phyloP scores from a whole-genome alignment of 768 basidiomycete genomes.

The Lactifluus pinguis region DNA sequence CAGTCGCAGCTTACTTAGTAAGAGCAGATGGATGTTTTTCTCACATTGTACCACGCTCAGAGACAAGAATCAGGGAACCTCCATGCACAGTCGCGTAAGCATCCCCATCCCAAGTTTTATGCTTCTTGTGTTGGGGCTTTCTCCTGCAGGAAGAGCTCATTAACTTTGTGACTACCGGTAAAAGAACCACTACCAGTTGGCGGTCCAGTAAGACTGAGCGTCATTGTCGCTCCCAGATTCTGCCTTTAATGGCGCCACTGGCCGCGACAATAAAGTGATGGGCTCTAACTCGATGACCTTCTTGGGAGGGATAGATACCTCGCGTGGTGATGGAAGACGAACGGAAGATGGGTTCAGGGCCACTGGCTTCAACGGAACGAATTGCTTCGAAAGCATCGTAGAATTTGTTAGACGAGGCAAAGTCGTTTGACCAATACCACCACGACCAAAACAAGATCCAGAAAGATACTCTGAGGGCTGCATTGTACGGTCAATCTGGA shows the following conservation, averaged over 20 bases:
- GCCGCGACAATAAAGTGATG: constrained; percentile 22
- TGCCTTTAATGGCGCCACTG: neutral
- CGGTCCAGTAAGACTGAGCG: constrained; percentile 48
- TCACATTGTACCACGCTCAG: constrained; percentile 65
- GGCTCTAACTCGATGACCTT: constrained; percentile 34
- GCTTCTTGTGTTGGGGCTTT: constrained; percentile 62
- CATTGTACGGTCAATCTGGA: constrained; percentile 55
- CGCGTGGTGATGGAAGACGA: constrained; percentile 16
- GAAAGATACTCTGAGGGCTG: constrained; percentile 49
- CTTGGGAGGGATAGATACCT: constrained; percentile 21
- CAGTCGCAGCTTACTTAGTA: neutral
- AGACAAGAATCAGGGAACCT: constrained; percentile 50
- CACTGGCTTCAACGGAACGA: constrained; percentile 24
- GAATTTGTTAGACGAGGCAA: constrained; percentile 21
- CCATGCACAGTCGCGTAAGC: constrained; percentile 47
- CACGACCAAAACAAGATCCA: constrained; percentile 52
- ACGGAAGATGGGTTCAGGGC: constrained; percentile 25
- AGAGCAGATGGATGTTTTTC: constrained; percentile 16
- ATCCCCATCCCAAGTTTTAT: constrained; percentile 84
- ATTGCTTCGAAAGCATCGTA: constrained; percentile 27
- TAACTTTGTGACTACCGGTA: neutral
- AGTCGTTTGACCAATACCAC: constrained; percentile 18
- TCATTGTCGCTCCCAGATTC: constrained; percentile 11
- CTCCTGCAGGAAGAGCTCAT: constrained; percentile 40
- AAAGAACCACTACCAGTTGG: constrained; percentile 45